These are phyloP conservation scores for Spinacia oleracea DNA, from an alignment of 179 eudicot species.

Conservation along the genomic window DNA sequence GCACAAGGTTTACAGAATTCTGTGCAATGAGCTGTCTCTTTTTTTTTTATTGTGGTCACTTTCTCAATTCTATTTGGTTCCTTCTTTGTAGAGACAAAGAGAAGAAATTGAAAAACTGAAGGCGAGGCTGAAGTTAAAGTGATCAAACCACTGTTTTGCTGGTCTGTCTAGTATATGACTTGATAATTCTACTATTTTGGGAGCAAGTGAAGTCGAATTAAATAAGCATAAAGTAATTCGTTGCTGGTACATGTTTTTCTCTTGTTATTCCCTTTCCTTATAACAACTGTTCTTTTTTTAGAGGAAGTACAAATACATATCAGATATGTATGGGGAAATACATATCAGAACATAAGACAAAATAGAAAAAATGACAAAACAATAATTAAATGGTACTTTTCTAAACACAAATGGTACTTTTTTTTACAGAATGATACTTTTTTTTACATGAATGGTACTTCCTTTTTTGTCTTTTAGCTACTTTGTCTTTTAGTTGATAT, in stretches of 20 bases:
- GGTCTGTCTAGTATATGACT: neutral
- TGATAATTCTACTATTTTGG: neutral
- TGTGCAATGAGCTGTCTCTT: neutral
- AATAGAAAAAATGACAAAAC: no score
- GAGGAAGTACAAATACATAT: no score
- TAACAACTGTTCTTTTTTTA: neutral
- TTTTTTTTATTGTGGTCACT: neutral
- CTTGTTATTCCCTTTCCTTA: neutral
- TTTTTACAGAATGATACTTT: no score
- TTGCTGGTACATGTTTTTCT: neutral
- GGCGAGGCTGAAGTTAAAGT: constrained; percentile 17
- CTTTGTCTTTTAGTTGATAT: no score
- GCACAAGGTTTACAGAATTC: constrained; percentile 40
- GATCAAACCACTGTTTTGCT: constrained; percentile 3
- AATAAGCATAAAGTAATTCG: neutral
- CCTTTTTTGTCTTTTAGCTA: neutral
- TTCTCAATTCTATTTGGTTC: neutral
- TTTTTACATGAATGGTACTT: no score
- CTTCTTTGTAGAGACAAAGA: constrained; percentile 22
- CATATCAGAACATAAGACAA: no score
- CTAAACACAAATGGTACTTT: no score
- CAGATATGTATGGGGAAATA: no score
- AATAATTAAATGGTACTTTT: no score
- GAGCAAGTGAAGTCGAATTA: neutral
- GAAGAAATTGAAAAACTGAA: neutral